These are phyloP conservation scores for Aspergillus piperis DNA, from an alignment of 2,329 filamentous ascomycete species.

Conservation along the genomic window DNA sequence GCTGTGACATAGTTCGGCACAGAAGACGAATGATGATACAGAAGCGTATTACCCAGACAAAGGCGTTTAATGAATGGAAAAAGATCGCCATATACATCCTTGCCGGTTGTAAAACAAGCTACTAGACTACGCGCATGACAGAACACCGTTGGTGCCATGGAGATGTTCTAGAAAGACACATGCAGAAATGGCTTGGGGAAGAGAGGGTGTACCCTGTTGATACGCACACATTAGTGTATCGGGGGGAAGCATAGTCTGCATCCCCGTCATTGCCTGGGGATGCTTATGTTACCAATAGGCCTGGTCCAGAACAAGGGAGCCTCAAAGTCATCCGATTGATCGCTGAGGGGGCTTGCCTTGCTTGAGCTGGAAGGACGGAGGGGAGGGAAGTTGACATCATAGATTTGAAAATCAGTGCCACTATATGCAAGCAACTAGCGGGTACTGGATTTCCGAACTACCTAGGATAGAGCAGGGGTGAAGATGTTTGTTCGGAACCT, in stretches of 20 bases:
- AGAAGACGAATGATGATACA: too few species aligned
- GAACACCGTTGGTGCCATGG: background rate
- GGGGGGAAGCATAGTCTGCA: slow-evolving; percentile 37
- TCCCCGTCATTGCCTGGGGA: slow-evolving; percentile 22
- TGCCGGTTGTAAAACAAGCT: background rate
- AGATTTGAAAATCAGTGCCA: background rate
- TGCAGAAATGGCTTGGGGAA: slow-evolving; percentile 11
- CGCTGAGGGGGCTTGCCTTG: background rate
- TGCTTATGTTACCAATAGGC: slow-evolving; percentile 15
- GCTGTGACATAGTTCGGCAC: too few species aligned
- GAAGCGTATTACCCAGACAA: too few species aligned
- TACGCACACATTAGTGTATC: slow-evolving; percentile 35
- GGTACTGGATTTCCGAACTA: too few species aligned
- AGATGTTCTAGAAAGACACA: slow-evolving; percentile 20
- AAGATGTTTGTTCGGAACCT: too few species aligned
- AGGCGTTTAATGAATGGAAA: too few species aligned
- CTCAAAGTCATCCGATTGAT: background rate
- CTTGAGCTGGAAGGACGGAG: background rate
- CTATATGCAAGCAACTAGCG: background rate
- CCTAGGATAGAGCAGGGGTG: too few species aligned
- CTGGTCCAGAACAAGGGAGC: background rate
- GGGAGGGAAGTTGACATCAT: background rate
- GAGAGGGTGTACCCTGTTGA: slow-evolving; percentile 20
- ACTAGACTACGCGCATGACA: background rate
- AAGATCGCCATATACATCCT: background rate